A percentile compares a stretch with the other conserved stretches of the same genome.
Evolutionary conservation across 1,284 basidiomycete genomes (phyloP).

Genomic region (Cutaneotrichosporon daszewskae): DNA sequence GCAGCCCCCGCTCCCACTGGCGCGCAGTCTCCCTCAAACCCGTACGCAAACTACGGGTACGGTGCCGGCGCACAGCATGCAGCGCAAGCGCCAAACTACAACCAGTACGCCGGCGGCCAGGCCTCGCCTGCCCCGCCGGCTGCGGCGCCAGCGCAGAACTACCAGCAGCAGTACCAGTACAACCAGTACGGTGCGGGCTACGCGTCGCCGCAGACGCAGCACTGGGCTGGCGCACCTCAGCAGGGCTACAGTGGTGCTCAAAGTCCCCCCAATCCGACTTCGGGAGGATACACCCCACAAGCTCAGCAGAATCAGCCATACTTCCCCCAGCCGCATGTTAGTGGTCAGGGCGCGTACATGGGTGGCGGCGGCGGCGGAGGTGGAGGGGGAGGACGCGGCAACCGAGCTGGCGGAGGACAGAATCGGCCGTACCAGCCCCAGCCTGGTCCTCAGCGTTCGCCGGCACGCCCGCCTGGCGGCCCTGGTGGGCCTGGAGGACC

Average conservation of each 20-base stretch:
- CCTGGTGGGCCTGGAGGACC: constrained; percentile 10
- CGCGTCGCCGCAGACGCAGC: constrained; percentile 10
- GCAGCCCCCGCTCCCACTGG: constrained; percentile 10
- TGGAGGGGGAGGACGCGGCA: too few relatives aligned
- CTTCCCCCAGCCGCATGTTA: constrained; percentile 6
- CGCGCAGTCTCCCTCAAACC: constrained; percentile 22
- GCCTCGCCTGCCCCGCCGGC: neutral
- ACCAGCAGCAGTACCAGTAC: constrained; percentile 11
- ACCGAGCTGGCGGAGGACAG: constrained; percentile 12
- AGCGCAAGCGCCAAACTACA: constrained; percentile 8
- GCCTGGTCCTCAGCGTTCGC: constrained; percentile 2
- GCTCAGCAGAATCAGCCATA: constrained; percentile 21
- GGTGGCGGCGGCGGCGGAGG: too few relatives aligned
- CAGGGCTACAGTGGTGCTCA: constrained; percentile 1
- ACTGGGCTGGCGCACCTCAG: neutral
- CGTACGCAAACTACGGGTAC: constrained; percentile 46
- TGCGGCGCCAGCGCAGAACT: neutral
- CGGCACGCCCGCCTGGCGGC: constrained; percentile 7
- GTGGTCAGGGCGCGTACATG: constrained; percentile 8
- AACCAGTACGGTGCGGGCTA: constrained; percentile 13
- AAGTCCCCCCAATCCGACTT: constrained; percentile 2
- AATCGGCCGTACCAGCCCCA: constrained; percentile 33
- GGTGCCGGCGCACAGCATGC: constrained; percentile 38
- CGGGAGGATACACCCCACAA: constrained; percentile 11
- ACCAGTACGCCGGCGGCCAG: constrained; percentile 3